Base-by-base conservation (phyloP, 2,329 filamentous ascomycete genomes). In the Tolypocladium tropicale region DNA sequence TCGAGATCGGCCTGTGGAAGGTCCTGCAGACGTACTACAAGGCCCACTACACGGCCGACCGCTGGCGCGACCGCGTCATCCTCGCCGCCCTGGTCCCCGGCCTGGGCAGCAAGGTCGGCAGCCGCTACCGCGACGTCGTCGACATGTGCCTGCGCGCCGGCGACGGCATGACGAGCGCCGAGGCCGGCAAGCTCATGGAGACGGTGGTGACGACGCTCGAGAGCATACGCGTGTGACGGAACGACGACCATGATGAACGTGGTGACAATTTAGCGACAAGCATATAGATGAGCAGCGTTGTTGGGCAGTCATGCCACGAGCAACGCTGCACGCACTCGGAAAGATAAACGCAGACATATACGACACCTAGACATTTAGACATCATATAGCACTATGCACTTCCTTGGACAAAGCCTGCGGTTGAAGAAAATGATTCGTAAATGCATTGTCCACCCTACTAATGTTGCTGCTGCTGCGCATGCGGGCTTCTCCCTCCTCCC, bases 1-100 rank as follows among this genome's bases (percentile, higher is more conserved):
- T 79, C 6, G 78, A 81, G 65, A 76, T 80, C 48, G 75, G 76
- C 2, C 64, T 76, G n/a, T 78, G 76, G 74, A 74, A 76, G 61
- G 63, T 68, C 37, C 62, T 77, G 11, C 69, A 73, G 60, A 64
- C 66, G 1, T 75, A 72, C 54, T 67, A 74, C 61, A 74, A 71
- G 61, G 63, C 69, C 21, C 72, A 74, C 57, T 76, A 76, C 58
- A 71, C 72, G 6, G 67, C 70, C 2, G 69, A 72, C 53, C 68
- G 68, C 21, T 77, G 74, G 66, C 68, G 74, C 30, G 74, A 77
- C 55, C 72, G 68, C 57, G 67, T 77, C 30, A 63, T 76, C 11
- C 58, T 74, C 52, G 67, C 70, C 12, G 69, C 67, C 12, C 65
- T 77, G 23, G 72, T 77, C 4, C 72, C 73, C 1, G 69, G 67